These are phyloP conservation scores for Globomyces pollinis-pini DNA, from an alignment of 192 early-diverging fungal genomes.

Conservation along the genomic window DNA sequence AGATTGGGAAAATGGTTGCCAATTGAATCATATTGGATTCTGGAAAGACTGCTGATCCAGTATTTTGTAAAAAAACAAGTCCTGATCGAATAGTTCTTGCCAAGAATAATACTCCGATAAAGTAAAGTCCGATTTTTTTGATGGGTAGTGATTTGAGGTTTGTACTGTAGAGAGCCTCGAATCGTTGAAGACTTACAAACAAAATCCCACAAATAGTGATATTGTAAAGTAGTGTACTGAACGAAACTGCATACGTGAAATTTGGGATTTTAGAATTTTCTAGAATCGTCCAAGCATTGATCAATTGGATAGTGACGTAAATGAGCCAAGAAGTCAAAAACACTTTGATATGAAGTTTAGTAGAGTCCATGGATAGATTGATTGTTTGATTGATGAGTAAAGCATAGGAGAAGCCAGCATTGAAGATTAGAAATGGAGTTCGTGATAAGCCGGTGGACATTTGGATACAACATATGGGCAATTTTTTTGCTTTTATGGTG, in stretches of 20 bases:
- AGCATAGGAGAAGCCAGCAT: too few species aligned
- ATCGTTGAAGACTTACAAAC: conserved; percentile 4
- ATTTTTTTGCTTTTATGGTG: too few species aligned
- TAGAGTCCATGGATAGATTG: too few species aligned
- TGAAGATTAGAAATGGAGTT: too few species aligned
- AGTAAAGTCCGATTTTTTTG: neutral
- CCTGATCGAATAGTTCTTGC: neutral
- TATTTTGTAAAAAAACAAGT: conserved; percentile 6
- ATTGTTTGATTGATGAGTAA: too few species aligned
- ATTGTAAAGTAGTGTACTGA: conserved; percentile 6
- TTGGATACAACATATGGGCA: too few species aligned
- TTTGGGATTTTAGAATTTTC: neutral
- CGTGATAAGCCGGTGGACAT: too few species aligned
- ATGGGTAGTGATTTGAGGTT: neutral
- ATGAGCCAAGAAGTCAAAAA: neutral
- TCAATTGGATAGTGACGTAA: neutral
- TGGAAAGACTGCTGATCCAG: neutral
- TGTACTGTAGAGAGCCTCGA: neutral
- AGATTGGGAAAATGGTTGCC: conserved; percentile 8
- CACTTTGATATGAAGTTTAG: too few species aligned
- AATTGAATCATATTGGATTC: neutral
- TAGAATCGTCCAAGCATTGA: neutral
- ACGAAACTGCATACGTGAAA: neutral
- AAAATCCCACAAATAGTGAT: conserved; percentile 6
- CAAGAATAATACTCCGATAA: conserved; percentile 3